Percentiles rank a stretch among this genome's conserved stretches.
Evolutionary conservation across 2,329 filamentous ascomycete species (phyloP).

Genomic region (Ophiocordyceps camponoti-floridani): DNA sequence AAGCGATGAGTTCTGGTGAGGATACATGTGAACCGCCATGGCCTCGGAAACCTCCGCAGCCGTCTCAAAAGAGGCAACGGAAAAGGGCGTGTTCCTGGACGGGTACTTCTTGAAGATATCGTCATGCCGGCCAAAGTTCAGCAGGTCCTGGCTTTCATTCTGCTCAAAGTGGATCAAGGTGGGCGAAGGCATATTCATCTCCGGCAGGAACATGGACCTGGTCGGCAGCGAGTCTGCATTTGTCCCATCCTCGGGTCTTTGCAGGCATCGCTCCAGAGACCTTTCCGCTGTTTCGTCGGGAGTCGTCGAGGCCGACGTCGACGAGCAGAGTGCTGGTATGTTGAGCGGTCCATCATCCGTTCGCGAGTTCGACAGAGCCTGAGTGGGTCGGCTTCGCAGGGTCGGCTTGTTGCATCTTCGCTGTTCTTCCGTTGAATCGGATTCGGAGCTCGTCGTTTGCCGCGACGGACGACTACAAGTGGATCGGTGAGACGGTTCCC

Average conservation of each 20-base stretch:
- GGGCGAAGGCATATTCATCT: background rate
- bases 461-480: constrained; percentile 40
- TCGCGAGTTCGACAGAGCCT: background rate
- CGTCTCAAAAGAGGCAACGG: constrained; percentile 42
- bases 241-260: background rate
- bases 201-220: background rate
- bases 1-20: constrained; percentile 46
- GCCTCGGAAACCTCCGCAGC: constrained; percentile 46
- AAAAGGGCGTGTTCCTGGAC: constrained; percentile 43
- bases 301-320: background rate
- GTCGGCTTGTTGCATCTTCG: background rate
- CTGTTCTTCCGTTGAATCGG: constrained; percentile 22
- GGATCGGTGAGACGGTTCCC: constrained; percentile 38
- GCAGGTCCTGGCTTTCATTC: constrained; percentile 14
- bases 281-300: background rate
- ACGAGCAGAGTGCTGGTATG: background rate
- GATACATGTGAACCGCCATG: constrained; percentile 40
- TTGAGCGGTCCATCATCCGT: background rate
- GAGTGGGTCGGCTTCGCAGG: background rate
- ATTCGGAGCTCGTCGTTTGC: constrained; percentile 32
- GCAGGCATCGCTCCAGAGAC: background rate
- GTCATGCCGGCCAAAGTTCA: constrained; percentile 30
- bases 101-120: constrained; percentile 35
- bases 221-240: background rate
- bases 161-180: constrained; percentile 11